These are phyloP conservation scores for Hypomontagnella submonticulosa DNA, from an alignment of 495 filamentous ascomycete genomes.

Conservation along the genomic window DNA sequence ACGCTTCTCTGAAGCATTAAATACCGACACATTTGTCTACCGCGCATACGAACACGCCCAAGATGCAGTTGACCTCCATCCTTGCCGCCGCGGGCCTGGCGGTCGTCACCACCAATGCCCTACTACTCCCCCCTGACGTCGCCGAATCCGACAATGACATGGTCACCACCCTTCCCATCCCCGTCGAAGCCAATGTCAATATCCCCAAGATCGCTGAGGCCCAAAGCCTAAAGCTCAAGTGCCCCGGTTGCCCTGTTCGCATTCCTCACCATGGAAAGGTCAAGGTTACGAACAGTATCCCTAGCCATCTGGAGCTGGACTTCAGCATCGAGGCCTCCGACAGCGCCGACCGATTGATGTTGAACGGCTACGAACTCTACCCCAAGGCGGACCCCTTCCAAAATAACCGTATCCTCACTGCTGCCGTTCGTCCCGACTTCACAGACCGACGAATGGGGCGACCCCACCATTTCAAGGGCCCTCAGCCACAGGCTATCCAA, in stretches of 20 bases:
- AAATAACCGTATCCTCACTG: conserved; percentile 35
- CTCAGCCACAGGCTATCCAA: conserved; percentile 36
- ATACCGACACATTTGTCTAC: conserved; percentile 7
- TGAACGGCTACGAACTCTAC: conserved; percentile 60
- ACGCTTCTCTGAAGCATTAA: conserved; percentile 43
- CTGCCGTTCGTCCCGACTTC: conserved; percentile 39
- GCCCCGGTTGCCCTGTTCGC: conserved; percentile 55
- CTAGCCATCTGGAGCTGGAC: conserved; percentile 54
- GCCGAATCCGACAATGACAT: conserved; percentile 37
- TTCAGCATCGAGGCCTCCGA: conserved; percentile 51
- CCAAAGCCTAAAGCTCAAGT: conserved; percentile 52
- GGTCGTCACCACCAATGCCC: conserved; percentile 45
- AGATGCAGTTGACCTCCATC: conserved; percentile 46
- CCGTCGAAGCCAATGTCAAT: conserved; percentile 26
- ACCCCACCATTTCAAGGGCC: conserved; percentile 30
- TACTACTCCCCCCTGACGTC: conserved; percentile 46
- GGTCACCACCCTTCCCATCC: conserved; percentile 45
- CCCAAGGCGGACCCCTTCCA: conserved; percentile 50
- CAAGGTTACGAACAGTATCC: conserved; percentile 42
- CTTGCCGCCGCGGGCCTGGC: conserved; percentile 48
- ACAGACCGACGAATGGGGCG: conserved; percentile 29
- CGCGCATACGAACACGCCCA: conserved; percentile 26
- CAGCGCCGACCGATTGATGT: conserved; percentile 49
- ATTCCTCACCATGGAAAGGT: conserved; percentile 40
- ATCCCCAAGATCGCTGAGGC: conserved; percentile 26